Base-by-base conservation (phyloP, 108 stramenopile species). In the Cyclotella sp. region DNA sequence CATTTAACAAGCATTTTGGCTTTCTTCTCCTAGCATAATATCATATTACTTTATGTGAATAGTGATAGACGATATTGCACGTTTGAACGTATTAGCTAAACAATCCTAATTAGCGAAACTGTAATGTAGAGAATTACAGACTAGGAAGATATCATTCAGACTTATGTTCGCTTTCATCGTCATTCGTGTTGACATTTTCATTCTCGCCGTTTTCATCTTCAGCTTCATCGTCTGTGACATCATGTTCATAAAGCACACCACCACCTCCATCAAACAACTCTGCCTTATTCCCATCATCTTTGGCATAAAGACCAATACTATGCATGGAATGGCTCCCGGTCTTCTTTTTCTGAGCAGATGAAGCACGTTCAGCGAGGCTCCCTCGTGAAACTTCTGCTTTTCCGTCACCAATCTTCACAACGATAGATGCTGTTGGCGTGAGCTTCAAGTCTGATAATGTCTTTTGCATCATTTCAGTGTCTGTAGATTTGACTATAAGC, bases 271-370 rank as follows among this genome's bases (percentile, higher is more conserved):
- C 95, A 75, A 93, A 88, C 14, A 89, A 73, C 53, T 96, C 91
- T 9, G 77, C 91, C 66, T 96, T 96, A 49, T 74, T 81, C 34
- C 92, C 91, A 71, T 96, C 95, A 69, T 93, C 88, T 60, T 90
- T 92, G 0, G 91, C 52, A 68, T 96, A 96, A 29, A 96, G 77
- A n/a, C 95, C 95, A 39, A 92, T 86, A 52, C 89, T 90, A 54
- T 96, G 95, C 95, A 96, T 96, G 13, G 93, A 90, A 59, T 96
- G 93, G 57, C 89, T 91, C 0, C 95, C 95, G 28, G 85, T 89
- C 59, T 84, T 89, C 54, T 86, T 91, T 39, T 81, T 76, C 60
- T 86, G 87, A 24, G 82, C 77, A 30, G 82, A 68, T 7, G 87
- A 76, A 22, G 88, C 88, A 62, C 94, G 80, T 52, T 93, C 89